Base-by-base conservation (phyloP, 805 yeast species). In the Cyberlindnera suaveolens region DNA sequence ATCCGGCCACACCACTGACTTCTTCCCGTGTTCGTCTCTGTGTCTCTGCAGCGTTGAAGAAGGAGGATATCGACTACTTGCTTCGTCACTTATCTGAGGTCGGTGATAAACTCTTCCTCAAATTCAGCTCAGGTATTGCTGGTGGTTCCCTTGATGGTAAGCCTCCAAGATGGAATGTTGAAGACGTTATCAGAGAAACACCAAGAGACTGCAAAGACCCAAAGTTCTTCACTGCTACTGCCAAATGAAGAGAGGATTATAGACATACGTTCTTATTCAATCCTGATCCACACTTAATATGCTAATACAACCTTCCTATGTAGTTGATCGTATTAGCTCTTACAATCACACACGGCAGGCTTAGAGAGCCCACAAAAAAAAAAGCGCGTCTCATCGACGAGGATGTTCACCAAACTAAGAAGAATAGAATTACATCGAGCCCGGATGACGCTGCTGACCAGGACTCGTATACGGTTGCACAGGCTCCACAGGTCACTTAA, bases 1-100 rank as follows among this genome's bases (percentile, higher is more conserved):
- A 93, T 62, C 99, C 99, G 10, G 99, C 99, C 1, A 91, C 98
- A 0, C 96, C 96, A 31, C 73, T 93, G 52, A 80, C 87, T 35
- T 78, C 89, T 31, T 85, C 96, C 5, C 80, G 99, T 67, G 89
- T 88, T 23, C 79, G 99, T 64, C 78, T 93, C 56, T 93, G 99
- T 72, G 82, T 93, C 54, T 84, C 95, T 42, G 71, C 97, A 0
- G 85, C 98, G 1, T 74, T 95, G 56, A 93, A 96, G 29, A 93
- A 93, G 66, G 91, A 85, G 56, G 99, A 93, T 64, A 76, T 93
- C 56, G 99, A 93, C 61, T 75, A 78, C 53, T 73, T 88, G 34
- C 70, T 90, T 53, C 74, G 75, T 40, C 81, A 77, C 56, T 74
- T 85, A 56, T 78, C 78, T 53, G 88, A 83, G 54, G 74, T 88